These are phyloP conservation scores for Amyloporia xantha DNA, from an alignment of 768 basidiomycete species.

Conservation along the genomic window DNA sequence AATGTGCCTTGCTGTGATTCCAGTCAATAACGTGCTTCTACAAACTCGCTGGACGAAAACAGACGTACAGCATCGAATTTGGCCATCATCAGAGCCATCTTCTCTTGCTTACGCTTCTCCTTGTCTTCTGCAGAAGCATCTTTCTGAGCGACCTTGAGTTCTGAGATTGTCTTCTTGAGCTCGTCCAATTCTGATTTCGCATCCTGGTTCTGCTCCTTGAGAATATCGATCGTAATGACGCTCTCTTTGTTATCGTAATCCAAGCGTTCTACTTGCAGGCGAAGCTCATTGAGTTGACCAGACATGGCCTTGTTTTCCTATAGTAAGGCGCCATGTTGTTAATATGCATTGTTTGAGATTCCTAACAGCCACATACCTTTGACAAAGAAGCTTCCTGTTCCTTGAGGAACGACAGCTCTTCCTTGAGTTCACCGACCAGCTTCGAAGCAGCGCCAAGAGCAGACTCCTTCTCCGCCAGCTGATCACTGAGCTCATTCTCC, in stretches of 20 bases:
- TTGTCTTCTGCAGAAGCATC: slow-evolving; percentile 90
- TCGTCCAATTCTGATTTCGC: slow-evolving; percentile 86
- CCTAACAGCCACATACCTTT: slow-evolving; percentile 42
- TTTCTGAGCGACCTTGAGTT: slow-evolving; percentile 76
- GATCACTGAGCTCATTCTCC: slow-evolving; percentile 95
- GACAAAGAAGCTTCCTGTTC: slow-evolving; percentile 80
- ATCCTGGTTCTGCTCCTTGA: slow-evolving; percentile 91
- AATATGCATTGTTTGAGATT: neutral
- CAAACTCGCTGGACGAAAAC: neutral
- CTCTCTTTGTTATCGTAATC: slow-evolving; percentile 97
- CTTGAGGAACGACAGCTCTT: slow-evolving; percentile 85
- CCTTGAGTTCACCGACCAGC: slow-evolving; percentile 78
- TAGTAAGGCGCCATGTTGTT: slow-evolving; percentile 3
- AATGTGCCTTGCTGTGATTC: slow-evolving; percentile 74
- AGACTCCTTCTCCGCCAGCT: slow-evolving; percentile 87
- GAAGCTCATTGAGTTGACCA: slow-evolving; percentile 86
- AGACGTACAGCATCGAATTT: slow-evolving; percentile 86
- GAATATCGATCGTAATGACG: slow-evolving; percentile 85
- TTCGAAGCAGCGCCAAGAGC: slow-evolving; percentile 76
- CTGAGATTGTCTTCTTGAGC: slow-evolving; percentile 69
- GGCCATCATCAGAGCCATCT: slow-evolving; percentile 99
- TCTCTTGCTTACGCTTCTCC: slow-evolving; percentile 98
- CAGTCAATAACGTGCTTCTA: neutral
- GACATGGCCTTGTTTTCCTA: slow-evolving; percentile 96
- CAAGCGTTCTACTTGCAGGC: slow-evolving; percentile 84